phyloP scores from a whole-genome alignment of 345 rosid species.

The Crucihimalaya himalaica region DNA sequence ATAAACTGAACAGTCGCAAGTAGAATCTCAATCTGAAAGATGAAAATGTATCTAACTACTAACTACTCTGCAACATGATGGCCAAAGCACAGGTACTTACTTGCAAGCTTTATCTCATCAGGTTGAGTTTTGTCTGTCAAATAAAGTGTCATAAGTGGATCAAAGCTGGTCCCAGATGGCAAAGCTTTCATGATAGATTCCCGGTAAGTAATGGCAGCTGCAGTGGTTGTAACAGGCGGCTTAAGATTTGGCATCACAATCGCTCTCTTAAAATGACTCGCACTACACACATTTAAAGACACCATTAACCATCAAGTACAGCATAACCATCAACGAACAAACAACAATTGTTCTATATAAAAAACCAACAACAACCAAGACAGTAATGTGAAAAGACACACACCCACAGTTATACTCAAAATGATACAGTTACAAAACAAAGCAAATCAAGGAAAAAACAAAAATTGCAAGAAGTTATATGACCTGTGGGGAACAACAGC shows the following conservation, averaged over 20 bases:
- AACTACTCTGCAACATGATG: not conserved
- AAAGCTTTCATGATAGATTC: slow-evolving; percentile 62
- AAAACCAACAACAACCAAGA: not conserved
- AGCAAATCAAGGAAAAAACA: not conserved
- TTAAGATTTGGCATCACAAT: slow-evolving; percentile 95
- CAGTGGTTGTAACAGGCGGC: slow-evolving; percentile 79
- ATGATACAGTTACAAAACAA: not conserved
- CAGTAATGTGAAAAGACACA: not conserved
- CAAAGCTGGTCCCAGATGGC: slow-evolving; percentile 60
- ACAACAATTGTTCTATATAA: not conserved
- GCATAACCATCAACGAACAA: slow-evolving; percentile 12
- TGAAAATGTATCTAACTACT: not conserved
- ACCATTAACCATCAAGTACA: slow-evolving; percentile 21
- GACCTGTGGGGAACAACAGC: slow-evolving; percentile 83
- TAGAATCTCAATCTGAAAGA: slow-evolving; percentile 2
- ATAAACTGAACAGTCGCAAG: not conserved
- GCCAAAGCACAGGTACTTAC: slow-evolving; percentile 45
- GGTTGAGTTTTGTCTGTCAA: slow-evolving; percentile 86
- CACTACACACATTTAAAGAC: slow-evolving; percentile 46
- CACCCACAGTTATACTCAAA: not conserved
- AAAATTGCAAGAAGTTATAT: not conserved
- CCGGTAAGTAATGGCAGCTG: slow-evolving; percentile 68
- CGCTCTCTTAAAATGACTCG: slow-evolving; percentile 74
- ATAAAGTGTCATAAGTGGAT: slow-evolving; percentile 93
- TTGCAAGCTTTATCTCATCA: slow-evolving; percentile 85